Percentiles rank a stretch among this genome's conserved stretches.
Conservation (phyloP, 208 protist genomes). For the Trypanosoma mega region DNA sequence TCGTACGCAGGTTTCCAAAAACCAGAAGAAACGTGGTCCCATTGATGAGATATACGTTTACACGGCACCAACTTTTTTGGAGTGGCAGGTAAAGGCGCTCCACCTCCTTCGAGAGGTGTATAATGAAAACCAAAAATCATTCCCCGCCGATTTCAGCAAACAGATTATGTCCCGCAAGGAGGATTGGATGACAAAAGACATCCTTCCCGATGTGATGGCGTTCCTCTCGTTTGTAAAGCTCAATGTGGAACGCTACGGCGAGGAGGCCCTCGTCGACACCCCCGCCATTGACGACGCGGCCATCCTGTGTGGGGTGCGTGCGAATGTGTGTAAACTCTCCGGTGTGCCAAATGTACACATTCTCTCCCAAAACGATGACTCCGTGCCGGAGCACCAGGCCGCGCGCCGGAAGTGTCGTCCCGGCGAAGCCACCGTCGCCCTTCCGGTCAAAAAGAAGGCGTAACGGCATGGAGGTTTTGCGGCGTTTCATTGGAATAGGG, state of each 20-base stretch:
- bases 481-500: background rate
- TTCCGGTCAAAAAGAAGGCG: slow-evolving; percentile 32
- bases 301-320: slow-evolving; percentile 42
- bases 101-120: slow-evolving; percentile 62
- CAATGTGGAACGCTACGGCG: slow-evolving; percentile 83
- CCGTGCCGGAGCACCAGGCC: slow-evolving; percentile 57
- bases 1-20: slow-evolving; percentile 74
- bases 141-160: slow-evolving; percentile 75
- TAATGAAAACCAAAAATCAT: slow-evolving; percentile 38
- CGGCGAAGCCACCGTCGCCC: slow-evolving; percentile 66
- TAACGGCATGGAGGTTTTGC: background rate
- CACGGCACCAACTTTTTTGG: slow-evolving; percentile 50
- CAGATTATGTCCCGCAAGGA: slow-evolving; percentile 50
- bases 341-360: slow-evolving; percentile 60
- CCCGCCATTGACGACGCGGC: slow-evolving; percentile 74
- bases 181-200: slow-evolving; percentile 69
- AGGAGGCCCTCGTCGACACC: slow-evolving; percentile 54
- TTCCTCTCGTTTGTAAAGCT: slow-evolving; percentile 80
- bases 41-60: slow-evolving; percentile 77
- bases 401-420: slow-evolving; percentile 73
- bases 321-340: slow-evolving; percentile 65
- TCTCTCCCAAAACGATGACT: slow-evolving; percentile 47
- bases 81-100: slow-evolving; percentile 85
- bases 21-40: slow-evolving; percentile 72
- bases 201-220: slow-evolving; percentile 87